Conservation (phyloP, 73 alveolate genomes). For the Halteria grandinella region DNA sequence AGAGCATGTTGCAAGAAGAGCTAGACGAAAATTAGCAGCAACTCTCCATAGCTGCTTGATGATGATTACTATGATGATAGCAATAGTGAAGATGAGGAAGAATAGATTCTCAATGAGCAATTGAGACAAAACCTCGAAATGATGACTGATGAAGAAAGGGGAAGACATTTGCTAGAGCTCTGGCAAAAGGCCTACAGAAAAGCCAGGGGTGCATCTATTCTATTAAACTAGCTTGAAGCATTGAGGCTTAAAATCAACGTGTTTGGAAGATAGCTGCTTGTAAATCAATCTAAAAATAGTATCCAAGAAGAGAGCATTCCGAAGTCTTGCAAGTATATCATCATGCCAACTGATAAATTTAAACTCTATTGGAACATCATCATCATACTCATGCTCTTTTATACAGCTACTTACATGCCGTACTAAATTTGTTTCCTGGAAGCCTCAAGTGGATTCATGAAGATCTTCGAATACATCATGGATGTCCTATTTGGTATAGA, state of each 20-base stretch:
- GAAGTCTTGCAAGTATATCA: conserved; percentile 29
- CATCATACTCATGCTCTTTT: conserved; percentile 45
- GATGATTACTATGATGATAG: no score
- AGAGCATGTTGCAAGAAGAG: no score
- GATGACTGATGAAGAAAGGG: conserved; percentile 18
- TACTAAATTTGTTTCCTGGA: conserved; percentile 54
- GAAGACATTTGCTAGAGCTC: conserved; percentile 4
- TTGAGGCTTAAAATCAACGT: conserved; percentile 15
- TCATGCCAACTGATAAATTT: conserved; percentile 52
- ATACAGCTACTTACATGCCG: conserved; percentile 70
- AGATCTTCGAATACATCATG: conserved; percentile 34
- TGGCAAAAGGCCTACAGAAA: conserved; percentile 47
- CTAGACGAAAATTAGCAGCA: no score
- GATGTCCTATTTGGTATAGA: conserved; percentile 68
- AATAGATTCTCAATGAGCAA: background rate
- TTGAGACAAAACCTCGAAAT: background rate
- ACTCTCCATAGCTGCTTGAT: no score
- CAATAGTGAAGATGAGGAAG: no score
- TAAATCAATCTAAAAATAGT: background rate
- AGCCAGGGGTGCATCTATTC: conserved; percentile 57
- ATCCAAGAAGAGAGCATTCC: conserved; percentile 18
- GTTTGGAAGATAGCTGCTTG: conserved; percentile 27
- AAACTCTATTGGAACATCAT: conserved; percentile 62
- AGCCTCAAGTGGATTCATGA: conserved; percentile 11
- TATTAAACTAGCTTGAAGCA: conserved; percentile 11